phyloP scores from a whole-genome alignment of 2,329 filamentous ascomycete genomes.

The Monosporascus sp. region DNA sequence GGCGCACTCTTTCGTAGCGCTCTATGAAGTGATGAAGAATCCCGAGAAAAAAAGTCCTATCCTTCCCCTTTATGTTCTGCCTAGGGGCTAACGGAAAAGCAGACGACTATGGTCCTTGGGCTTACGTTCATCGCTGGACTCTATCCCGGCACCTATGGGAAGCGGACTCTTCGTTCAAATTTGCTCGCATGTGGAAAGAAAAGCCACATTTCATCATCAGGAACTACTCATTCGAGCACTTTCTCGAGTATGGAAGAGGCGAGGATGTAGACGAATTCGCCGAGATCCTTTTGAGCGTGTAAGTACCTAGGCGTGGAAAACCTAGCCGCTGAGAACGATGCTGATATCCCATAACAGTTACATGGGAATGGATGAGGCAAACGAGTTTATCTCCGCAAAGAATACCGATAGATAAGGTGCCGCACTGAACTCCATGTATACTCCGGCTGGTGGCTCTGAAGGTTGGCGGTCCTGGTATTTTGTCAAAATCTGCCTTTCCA shows the following conservation, averaged over 20 bases:
- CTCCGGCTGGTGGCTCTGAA: no score
- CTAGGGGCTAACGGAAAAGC: slow-evolving; percentile 5
- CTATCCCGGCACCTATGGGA: slow-evolving; percentile 27
- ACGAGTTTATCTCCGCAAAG: slow-evolving; percentile 12
- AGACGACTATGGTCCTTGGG: slow-evolving; percentile 16
- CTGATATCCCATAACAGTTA: slow-evolving; percentile 15
- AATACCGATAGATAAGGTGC: no score
- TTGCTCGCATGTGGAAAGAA: slow-evolving; percentile 23
- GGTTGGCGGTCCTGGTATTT: no score
- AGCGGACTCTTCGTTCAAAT: slow-evolving; percentile 21
- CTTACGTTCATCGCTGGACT: slow-evolving; percentile 26
- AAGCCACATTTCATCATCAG: slow-evolving; percentile 20
- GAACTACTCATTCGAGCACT: slow-evolving; percentile 23
- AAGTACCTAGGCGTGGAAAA: slow-evolving; percentile 1
- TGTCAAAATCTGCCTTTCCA: no score
- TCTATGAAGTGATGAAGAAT: slow-evolving; percentile 24
- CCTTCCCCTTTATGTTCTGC: background rate
- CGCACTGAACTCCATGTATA: no score
- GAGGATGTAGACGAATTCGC: slow-evolving; percentile 28
- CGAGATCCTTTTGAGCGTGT: slow-evolving; percentile 22
- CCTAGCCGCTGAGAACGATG: background rate
- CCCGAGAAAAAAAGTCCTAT: slow-evolving; percentile 5
- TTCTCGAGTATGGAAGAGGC: slow-evolving; percentile 20
- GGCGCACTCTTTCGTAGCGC: slow-evolving; percentile 20
- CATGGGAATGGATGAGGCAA: slow-evolving; percentile 21